Base-by-base conservation (phyloP, 1,284 basidiomycete species). In the Peniophora sp. region DNA sequence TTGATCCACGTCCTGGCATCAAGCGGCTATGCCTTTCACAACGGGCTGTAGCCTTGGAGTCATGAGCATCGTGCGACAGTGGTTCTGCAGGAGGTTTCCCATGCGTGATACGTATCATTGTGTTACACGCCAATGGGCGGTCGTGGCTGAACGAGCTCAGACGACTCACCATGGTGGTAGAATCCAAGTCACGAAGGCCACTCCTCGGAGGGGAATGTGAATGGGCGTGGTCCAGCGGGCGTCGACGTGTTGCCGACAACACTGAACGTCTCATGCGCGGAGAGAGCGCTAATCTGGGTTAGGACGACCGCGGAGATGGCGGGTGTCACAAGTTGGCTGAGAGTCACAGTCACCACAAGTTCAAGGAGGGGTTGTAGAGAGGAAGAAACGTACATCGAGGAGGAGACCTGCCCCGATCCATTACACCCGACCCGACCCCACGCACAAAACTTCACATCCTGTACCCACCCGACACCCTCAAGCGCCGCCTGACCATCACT, bases 381-480 rank as follows among this genome's bases (percentile, higher is more conserved):
- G 18, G 34, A 8, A 68, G 15, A 20, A 8, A 20, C 77, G 57
- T 52, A 78, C 76, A 79, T 55, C 23, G 67, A 68, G n/a, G n/a
- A n/a, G n/a, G 64, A 61, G 3, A 78, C 69, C 22, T 60, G 58
- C 2, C 74, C 74, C 17, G 65, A 61, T 2, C 63, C 60, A 56
- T 73, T 68, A 53, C 76, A 79, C 22, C 54, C 59, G 1, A 79
- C 70, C 2, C 78, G 76, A 12, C 57, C 64, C 76, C 76, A 79
- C 1, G 69, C 61, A 55, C 77, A 79, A 52, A 75, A 74, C 34
- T 67, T 64, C 23, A 70, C 59, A 49, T 78, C 71, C 54, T 72
- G 67, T 43, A 69, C 66, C 76, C 76, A 79, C 1, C 70, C 70
- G 3, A 68, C 69, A n/a, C 67, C 69, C 35, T 68, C 64, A 14